Evolutionary conservation across 805 yeast genomes (phyloP).

Genomic region (Cyberlindnera meyerae): DNA sequence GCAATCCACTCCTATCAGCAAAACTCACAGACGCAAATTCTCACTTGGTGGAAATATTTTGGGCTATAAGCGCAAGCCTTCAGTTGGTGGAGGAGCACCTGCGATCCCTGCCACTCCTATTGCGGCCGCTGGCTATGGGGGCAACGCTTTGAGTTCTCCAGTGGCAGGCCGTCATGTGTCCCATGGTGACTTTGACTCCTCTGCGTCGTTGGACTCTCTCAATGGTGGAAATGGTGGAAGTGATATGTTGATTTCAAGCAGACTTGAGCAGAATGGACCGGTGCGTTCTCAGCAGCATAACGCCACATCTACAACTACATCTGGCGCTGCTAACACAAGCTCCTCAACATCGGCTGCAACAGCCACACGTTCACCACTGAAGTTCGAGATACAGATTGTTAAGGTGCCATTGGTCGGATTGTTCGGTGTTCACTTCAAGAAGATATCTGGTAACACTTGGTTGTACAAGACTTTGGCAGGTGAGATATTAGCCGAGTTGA

Average conservation of each 20-base stretch:
- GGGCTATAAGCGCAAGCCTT: slow-evolving; percentile 42
- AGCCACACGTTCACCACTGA: slow-evolving; percentile 53
- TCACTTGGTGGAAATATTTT: slow-evolving; percentile 56
- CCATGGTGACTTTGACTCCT: slow-evolving; percentile 34
- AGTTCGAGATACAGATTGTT: slow-evolving; percentile 87
- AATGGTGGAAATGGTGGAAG: slow-evolving; percentile 40
- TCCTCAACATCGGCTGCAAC: slow-evolving; percentile 15
- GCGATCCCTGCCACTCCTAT: slow-evolving; percentile 53
- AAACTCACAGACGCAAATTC: slow-evolving; percentile 56
- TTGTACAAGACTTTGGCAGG: slow-evolving; percentile 87
- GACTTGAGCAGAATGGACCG: slow-evolving; percentile 43
- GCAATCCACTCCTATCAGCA: slow-evolving; percentile 23
- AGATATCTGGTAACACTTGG: slow-evolving; percentile 92
- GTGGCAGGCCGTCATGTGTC: slow-evolving; percentile 25
- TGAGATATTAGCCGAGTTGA: slow-evolving; percentile 49
- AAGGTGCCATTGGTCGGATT: slow-evolving; percentile 87
- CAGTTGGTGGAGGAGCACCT: slow-evolving; percentile 27
- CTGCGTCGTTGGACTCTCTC: slow-evolving; percentile 57
- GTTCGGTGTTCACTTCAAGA: slow-evolving; percentile 93
- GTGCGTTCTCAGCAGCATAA: neutral
- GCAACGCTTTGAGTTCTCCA: slow-evolving; percentile 27
- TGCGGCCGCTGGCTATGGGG: slow-evolving; percentile 29
- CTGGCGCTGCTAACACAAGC: neutral
- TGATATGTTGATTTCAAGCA: slow-evolving; percentile 54
- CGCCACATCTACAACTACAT: no score